Evolutionary conservation across 805 yeast genomes (phyloP).

Genomic region (Starmera quercuum): DNA sequence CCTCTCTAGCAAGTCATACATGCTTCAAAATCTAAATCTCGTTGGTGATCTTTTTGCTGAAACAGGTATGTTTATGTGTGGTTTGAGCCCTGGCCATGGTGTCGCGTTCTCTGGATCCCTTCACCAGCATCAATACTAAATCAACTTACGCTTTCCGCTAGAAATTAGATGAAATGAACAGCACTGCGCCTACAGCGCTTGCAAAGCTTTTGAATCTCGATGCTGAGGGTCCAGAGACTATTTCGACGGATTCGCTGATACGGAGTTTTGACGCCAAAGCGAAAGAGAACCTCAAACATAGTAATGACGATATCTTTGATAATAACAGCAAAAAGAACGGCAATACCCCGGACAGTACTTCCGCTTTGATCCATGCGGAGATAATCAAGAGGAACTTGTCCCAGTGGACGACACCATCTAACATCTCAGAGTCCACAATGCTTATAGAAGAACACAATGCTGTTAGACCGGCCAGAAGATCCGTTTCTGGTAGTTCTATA

Average conservation of each 20-base stretch:
- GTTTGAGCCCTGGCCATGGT: no score
- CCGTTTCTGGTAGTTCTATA: constrained; percentile 15
- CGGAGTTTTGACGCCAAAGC: background rate
- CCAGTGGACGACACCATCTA: background rate
- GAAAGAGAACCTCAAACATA: no score
- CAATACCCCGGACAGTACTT: background rate
- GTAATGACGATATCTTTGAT: no score
- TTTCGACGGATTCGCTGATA: background rate
- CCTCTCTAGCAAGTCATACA: no score
- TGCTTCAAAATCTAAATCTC: no score
- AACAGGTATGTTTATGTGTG: no score
- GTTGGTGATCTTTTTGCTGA: no score
- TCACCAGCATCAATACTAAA: no score
- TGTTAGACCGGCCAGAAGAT: constrained; percentile 3
- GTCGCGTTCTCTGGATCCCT: no score
- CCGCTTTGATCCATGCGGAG: background rate
- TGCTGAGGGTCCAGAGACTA: background rate
- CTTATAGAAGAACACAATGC: background rate
- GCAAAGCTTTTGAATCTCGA: background rate
- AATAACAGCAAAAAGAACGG: background rate
- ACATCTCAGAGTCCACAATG: constrained; percentile 1
- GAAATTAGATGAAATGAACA: no score
- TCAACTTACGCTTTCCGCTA: no score
- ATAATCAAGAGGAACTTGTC: no score
- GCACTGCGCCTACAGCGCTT: constrained; percentile 18